These are phyloP conservation scores for Scutellaria baicalensis DNA, from an alignment of 257 asterid genomes.

Conservation along the genomic window DNA sequence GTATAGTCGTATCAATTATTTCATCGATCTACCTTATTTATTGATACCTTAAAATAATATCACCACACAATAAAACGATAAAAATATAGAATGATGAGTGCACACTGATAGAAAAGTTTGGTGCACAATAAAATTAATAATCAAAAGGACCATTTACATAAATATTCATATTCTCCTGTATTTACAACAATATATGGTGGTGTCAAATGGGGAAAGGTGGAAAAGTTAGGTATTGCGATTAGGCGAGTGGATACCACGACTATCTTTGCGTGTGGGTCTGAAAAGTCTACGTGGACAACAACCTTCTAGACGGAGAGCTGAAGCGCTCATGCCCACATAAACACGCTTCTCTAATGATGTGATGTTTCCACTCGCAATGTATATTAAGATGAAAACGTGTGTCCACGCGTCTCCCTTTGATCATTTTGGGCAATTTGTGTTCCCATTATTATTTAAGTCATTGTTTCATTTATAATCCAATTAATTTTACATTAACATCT, in stretches of 20 bases:
- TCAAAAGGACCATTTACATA: too few species aligned
- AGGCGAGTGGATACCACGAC: neutral
- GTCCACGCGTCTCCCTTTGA: neutral
- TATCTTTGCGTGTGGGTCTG: neutral
- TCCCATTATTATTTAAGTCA: neutral
- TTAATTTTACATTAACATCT: neutral
- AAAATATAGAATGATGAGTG: too few species aligned
- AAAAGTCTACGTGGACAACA: neutral
- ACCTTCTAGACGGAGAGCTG: neutral
- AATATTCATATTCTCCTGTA: too few species aligned
- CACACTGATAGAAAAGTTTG: too few species aligned
- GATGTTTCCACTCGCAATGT: neutral
- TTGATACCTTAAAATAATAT: too few species aligned
- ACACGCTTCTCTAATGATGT: neutral
- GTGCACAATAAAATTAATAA: too few species aligned
- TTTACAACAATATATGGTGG: neutral
- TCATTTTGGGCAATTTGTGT: neutral
- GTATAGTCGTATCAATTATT: too few species aligned
- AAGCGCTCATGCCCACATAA: neutral
- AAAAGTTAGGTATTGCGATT: neutral
- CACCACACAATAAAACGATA: too few species aligned
- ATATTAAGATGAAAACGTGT: neutral
- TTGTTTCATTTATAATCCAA: neutral
- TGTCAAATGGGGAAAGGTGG: neutral
- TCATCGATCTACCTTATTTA: too few species aligned